These are phyloP conservation scores for Tetrahymena thermophila DNA, from an alignment of 73 alveolate species.

Conservation along the genomic window DNA sequence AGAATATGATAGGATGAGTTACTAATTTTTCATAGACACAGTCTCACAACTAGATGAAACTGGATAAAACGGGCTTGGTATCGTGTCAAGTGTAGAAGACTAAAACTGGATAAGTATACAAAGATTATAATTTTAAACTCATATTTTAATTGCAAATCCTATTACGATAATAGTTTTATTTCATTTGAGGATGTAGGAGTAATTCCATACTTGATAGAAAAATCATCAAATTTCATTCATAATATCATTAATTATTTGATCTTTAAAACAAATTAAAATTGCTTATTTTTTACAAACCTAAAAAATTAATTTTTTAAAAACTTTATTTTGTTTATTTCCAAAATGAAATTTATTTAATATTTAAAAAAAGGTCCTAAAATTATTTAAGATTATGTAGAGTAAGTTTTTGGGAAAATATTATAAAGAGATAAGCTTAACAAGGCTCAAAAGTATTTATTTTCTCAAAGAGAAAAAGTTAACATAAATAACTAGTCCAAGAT, in stretches of 20 bases:
- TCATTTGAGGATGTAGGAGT: no score
- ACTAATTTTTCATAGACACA: background rate
- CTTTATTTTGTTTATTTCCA: no score
- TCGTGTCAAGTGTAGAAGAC: background rate
- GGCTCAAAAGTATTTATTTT: background rate
- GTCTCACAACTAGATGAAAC: background rate
- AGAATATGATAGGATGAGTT: background rate
- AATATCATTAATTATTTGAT: no score
- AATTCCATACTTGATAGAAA: no score
- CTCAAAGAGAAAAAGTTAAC: background rate
- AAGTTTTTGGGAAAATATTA: background rate
- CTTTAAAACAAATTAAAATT: no score
- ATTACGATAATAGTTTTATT: no score
- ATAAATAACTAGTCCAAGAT: background rate
- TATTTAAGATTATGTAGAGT: background rate
- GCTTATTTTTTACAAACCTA: no score
- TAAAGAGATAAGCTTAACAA: background rate
- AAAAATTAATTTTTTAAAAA: no score
- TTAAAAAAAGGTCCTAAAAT: background rate
- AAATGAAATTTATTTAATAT: no score
- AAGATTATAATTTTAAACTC: no score
- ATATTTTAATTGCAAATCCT: no score
- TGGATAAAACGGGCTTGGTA: background rate
- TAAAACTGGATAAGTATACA: background rate
- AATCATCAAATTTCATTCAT: no score